Conservation (phyloP, 2,329 filamentous ascomycete genomes). For the Stachybotrys chartarum region DNA sequence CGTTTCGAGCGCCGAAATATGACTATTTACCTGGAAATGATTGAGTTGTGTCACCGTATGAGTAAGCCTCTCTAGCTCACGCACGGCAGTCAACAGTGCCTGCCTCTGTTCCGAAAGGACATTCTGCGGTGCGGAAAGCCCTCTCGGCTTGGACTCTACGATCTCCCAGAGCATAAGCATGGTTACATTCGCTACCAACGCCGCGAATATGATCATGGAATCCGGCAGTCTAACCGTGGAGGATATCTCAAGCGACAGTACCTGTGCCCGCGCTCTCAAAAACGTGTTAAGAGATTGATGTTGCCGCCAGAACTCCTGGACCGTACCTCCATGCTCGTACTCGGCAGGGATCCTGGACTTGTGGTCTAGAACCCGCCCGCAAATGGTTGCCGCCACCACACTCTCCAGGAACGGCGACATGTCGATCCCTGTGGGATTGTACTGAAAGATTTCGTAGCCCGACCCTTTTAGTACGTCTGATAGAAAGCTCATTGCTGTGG, state of each 20-base stretch:
- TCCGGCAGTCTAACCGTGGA: background rate
- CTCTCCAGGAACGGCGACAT: background rate
- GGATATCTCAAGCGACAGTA: background rate
- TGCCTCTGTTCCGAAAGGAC: background rate
- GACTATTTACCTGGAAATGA: background rate
- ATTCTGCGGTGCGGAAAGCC: background rate
- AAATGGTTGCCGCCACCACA: background rate
- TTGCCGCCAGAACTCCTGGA: background rate
- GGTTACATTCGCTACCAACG: background rate
- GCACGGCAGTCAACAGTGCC: background rate
- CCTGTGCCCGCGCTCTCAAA: background rate
- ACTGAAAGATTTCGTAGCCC: background rate
- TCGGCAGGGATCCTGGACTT: background rate
- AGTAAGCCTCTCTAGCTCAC: background rate
- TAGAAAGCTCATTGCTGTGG: background rate
- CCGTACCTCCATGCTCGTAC: background rate
- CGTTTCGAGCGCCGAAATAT: too few species aligned
- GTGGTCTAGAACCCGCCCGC: background rate
- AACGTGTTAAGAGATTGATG: background rate
- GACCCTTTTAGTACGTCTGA: background rate
- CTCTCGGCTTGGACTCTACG: background rate
- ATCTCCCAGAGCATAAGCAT: background rate
- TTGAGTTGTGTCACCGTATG: background rate
- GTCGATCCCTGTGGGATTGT: background rate
- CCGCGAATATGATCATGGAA: background rate